Conservation (phyloP, 208 protist species). For the Leishmania aethiopica region DNA sequence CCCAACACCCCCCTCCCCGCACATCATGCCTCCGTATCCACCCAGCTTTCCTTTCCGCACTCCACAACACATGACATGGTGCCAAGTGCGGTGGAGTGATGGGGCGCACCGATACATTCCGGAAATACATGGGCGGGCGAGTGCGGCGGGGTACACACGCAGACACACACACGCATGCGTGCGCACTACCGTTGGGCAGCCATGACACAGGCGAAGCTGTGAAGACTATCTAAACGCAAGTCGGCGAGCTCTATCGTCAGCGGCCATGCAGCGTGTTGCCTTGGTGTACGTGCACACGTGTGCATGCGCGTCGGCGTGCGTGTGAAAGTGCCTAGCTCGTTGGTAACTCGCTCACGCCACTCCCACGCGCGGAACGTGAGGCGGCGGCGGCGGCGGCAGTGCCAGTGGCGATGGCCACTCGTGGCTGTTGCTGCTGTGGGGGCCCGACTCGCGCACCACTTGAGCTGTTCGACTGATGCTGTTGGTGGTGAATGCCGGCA, state of each 20-base stretch:
- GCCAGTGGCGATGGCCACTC: slow-evolving; percentile 9
- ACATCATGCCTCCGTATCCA: background rate
- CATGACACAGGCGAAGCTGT: no score
- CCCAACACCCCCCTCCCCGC: background rate
- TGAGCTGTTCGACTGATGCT: slow-evolving; percentile 7
- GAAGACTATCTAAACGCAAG: background rate
- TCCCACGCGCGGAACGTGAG: background rate
- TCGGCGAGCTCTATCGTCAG: background rate
- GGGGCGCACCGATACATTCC: background rate
- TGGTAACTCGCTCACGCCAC: background rate
- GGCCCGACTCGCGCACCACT: slow-evolving; percentile 16
- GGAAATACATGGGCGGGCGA: background rate
- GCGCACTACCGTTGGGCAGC: background rate
- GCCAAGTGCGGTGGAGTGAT: background rate
- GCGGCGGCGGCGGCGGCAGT: background rate
- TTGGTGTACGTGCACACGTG: background rate
- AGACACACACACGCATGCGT: slow-evolving; percentile 4
- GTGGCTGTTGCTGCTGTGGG: slow-evolving; percentile 20
- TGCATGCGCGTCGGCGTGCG: background rate
- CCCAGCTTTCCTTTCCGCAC: background rate
- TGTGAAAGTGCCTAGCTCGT: slow-evolving; percentile 19
- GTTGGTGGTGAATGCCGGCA: background rate
- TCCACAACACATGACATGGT: background rate
- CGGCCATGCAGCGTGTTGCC: background rate
- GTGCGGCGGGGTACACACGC: background rate